Base-by-base conservation (phyloP, 768 basidiomycete species). In the Thelephora ganbajun region DNA sequence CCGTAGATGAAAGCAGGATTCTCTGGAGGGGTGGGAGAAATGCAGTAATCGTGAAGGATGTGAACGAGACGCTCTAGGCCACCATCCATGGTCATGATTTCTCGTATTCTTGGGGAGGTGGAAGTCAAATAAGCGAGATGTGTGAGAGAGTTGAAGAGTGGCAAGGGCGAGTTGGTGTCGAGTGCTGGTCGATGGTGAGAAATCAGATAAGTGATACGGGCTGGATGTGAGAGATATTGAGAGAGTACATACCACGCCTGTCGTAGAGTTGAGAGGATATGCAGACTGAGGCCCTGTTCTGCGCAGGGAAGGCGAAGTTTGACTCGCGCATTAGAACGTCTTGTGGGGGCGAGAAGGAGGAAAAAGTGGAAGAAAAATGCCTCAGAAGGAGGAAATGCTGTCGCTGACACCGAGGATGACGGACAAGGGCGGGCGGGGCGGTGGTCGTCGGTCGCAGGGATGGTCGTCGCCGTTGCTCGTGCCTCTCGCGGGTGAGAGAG, bases 61-160 rank as follows among this genome's bases (percentile, higher is more conserved):
- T 86, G 78, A 12, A 98, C 86, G 26, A 99, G 81, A 12, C 94
- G 83, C 60, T 99, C 96, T 14, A 99, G 79, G 1, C 96, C 96
- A 43, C 96, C 96, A 59, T 98, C 94, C 75, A 86, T 82, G 23
- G 92, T 94, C 77, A 99, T 87, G 56, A 96, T 97, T 66, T 99
- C 96, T 50, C 94, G 83, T 66, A 99, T 98, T 47, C 92, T 80
- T 1, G 96, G 93, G 0, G 93, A 96, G 5, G 96, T 97, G 1
- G 90, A 91, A 6, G 94, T 98, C 53, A 99, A 83, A 66, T 96
- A 93, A 44, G 87, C 86, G 48, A 97, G 83, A 67, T 96, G 91
- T 26, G 88, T 91, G 46, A 97, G 80, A 35, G 93, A 97, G 69
- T 96, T 96, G 70, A 93, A 80, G 36, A 91, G 69, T 13, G 82